Base-by-base conservation (phyloP, 1,284 basidiomycete genomes). In the Vanrija pseudolonga region DNA sequence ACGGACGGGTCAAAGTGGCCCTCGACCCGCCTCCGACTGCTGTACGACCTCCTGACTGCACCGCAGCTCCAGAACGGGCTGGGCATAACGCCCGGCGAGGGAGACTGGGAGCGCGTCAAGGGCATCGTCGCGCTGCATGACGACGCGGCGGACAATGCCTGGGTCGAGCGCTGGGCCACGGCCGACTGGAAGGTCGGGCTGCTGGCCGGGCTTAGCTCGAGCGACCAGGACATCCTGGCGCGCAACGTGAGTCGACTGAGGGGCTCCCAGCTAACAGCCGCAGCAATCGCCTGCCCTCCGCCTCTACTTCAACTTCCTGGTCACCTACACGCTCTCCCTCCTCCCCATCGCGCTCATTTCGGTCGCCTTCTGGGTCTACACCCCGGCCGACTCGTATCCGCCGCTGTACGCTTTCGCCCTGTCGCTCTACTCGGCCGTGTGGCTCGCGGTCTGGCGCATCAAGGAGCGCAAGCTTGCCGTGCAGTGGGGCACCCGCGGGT, bases 231-330 rank as follows among this genome's bases (percentile, higher is more conserved):
- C 3, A 60, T 58, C 18, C 57, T 74, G 2, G 64, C 65, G 26
- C 47, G 62, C 23, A 64, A 73, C 54, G 70, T 71, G 43, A 56
- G 63, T 51, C 32, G 14, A 26, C 32, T 3, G 12, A 9, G 32
- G 12, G 11, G 14, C 32, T 14, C 11, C 32, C 32, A 26, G 40
- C 51, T 56, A 23, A 42, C n/a, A 63, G n/a, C 14, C n/a, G n/a
- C 60, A 92, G 84, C 93, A 92, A 68, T 90, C 93, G 15, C 90
- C 91, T 66, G 81, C 85, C 0, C 80, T 95, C 15, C 89, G 90
- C n/a, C 82, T 94, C 23, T 96, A 97, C 77, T 96, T 94, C 73
- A 83, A 85, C 50, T 96, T 94, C 78, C 80, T 97, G 11, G 83
- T 85, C 3, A 83, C 84, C 55, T 97, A 97, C 78, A 88, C 90